Evolutionary conservation across 2,329 filamentous ascomycete genomes (phyloP).

Genomic region (Colletotrichum sp.): DNA sequence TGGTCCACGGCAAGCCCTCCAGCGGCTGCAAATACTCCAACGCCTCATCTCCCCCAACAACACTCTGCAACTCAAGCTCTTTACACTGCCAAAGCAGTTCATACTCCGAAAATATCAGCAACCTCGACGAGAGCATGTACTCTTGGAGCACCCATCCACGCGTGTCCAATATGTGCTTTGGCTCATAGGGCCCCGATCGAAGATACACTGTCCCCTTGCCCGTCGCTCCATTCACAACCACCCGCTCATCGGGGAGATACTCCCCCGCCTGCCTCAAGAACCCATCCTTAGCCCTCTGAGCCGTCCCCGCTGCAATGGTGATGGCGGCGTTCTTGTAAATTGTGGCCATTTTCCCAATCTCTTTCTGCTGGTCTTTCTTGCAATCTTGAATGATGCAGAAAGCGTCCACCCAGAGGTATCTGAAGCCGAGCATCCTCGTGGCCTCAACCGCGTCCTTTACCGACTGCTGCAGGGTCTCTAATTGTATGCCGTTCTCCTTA

Average conservation of each 20-base stretch:
- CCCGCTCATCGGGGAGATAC: no score
- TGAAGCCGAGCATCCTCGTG: constrained; percentile 2
- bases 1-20: background rate
- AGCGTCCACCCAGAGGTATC: constrained; percentile 24
- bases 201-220: background rate
- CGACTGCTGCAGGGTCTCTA: background rate
- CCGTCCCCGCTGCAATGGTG: constrained; percentile 5
- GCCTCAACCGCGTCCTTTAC: constrained; percentile 16
- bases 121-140: constrained; percentile 21
- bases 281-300: background rate
- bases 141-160: constrained; percentile 25
- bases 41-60: background rate
- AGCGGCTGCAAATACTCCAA: constrained; percentile 12
- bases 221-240: no score
- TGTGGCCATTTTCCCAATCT: constrained; percentile 16
- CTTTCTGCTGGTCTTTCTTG: background rate
- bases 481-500: background rate
- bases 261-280: background rate
- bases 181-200: background rate
- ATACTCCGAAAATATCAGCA: constrained; percentile 22
- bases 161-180: constrained; percentile 5
- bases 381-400: constrained; percentile 25
- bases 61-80: constrained; percentile 1
- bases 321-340: constrained; percentile 16
- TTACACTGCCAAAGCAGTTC: constrained; percentile 24